These are phyloP conservation scores for Polygonum aviculare DNA, from an alignment of 148 eudicot species.

Conservation along the genomic window DNA sequence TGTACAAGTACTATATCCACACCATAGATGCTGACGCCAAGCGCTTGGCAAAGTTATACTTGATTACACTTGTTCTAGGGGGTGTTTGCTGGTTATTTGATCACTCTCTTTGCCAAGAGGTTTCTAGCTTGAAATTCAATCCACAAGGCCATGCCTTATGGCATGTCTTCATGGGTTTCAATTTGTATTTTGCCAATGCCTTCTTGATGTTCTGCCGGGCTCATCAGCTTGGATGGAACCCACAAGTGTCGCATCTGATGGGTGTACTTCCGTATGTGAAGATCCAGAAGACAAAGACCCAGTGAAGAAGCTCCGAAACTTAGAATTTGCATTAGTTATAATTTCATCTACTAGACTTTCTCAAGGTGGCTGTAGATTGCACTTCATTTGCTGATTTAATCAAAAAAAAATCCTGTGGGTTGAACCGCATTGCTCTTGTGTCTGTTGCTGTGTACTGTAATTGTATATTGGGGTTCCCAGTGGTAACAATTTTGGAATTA, in stretches of 20 bases:
- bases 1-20: conserved; percentile 71
- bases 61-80: conserved; percentile 32
- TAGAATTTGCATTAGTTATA: neutral
- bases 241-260: conserved; percentile 38
- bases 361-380: conserved; percentile 3
- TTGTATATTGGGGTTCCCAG: neutral
- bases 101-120: conserved; percentile 37
- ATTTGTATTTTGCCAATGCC: conserved; percentile 56
- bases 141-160: conserved; percentile 79
- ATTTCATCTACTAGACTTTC: neutral
- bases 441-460: neutral
- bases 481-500: conserved; percentile 6
- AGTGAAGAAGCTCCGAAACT: conserved; percentile 22
- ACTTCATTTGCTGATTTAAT: neutral
- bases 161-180: conserved; percentile 72
- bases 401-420: neutral
- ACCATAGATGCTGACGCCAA: conserved; percentile 46
- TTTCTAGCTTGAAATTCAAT: conserved; percentile 43
- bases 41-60: conserved; percentile 53
- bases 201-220: conserved; percentile 85
- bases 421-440: neutral
- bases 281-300: conserved; percentile 50
- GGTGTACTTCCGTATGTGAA: conserved; percentile 72
- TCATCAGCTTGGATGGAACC: conserved; percentile 58
- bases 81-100: conserved; percentile 60